Conservation (phyloP, 2,329 filamentous ascomycete genomes). For the Chalaropsis ovoidea region DNA sequence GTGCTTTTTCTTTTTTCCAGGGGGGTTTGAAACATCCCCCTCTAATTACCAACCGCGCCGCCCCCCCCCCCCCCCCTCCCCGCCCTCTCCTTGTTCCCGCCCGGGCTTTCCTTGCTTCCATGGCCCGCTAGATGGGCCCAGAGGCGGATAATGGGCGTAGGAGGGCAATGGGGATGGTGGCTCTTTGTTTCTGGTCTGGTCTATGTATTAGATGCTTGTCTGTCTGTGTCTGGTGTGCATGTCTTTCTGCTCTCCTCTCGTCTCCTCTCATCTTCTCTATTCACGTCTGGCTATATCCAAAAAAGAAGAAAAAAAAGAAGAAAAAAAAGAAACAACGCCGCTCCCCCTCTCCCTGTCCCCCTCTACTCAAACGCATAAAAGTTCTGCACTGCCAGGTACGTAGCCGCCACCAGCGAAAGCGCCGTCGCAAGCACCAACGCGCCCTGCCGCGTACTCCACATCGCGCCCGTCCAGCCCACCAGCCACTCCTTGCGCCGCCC, state of each 20-base stretch:
- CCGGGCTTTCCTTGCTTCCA: neutral
- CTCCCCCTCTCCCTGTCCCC: neutral
- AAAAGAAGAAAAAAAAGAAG: neutral
- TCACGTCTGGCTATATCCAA: neutral
- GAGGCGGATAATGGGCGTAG: neutral
- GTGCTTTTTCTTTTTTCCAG: too few species aligned
- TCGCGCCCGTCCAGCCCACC: slow-evolving; percentile 45
- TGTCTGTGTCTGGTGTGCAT: neutral
- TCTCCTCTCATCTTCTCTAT: neutral
- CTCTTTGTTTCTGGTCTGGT: neutral
- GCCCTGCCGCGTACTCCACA: slow-evolving; percentile 46
- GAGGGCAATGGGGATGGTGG: too few species aligned
- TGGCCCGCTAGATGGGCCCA: neutral
- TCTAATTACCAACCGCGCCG: too few species aligned
- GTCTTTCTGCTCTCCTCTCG: too few species aligned
- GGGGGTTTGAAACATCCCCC: too few species aligned
- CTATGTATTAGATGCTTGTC: neutral
- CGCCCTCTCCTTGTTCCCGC: too few species aligned
- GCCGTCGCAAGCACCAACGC: slow-evolving; percentile 39
- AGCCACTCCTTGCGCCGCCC: slow-evolving; percentile 40
- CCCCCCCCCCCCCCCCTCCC: too few species aligned
- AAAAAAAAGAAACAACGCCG: neutral
- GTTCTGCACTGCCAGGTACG: slow-evolving; percentile 34
- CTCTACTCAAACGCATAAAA: slow-evolving; percentile 15
- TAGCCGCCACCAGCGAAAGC: slow-evolving; percentile 35